phyloP scores from a whole-genome alignment of 2,329 filamentous ascomycete genomes.

The Diplodia mutila region DNA sequence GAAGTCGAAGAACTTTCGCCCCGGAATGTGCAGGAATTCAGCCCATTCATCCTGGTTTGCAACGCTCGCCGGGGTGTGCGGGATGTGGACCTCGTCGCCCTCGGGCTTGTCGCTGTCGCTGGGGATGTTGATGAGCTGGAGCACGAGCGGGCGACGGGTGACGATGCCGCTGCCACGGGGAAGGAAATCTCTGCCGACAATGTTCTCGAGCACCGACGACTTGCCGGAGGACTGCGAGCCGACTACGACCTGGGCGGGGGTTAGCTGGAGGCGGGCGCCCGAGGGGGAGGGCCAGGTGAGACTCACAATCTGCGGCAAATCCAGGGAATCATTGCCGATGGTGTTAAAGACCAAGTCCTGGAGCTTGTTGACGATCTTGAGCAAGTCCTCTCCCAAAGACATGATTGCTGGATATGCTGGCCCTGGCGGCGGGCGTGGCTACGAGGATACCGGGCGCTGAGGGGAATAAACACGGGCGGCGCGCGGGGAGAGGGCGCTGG shows the following conservation, averaged over 20 bases:
- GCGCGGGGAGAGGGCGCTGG: conserved; percentile 23
- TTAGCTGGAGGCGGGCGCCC: conserved; percentile 28
- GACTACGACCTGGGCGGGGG: conserved; percentile 77
- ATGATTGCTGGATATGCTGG: conserved; percentile 64
- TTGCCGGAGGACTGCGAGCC: conserved; percentile 98
- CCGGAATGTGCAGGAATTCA: conserved; percentile 94
- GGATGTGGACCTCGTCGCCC: conserved; percentile 66
- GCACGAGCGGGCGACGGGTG: conserved; percentile 88
- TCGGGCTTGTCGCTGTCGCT: conserved; percentile 69
- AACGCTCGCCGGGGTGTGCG: conserved; percentile 77
- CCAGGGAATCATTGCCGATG: conserved; percentile 96
- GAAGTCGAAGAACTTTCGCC: conserved; percentile 88
- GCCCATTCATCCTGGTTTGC: conserved; percentile 76
- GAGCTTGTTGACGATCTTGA: conserved; percentile 95
- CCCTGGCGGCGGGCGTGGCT: conserved; percentile 7
- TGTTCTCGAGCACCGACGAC: conserved; percentile 97
- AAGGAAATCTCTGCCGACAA: conserved; percentile 95
- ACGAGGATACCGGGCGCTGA: neutral
- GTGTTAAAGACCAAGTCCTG: conserved; percentile 99
- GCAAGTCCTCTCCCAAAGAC: conserved; percentile 91
- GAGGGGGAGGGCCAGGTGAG: conserved; percentile 46
- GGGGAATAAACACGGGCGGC: conserved; percentile 16
- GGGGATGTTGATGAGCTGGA: conserved; percentile 97
- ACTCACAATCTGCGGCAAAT: conserved; percentile 98
- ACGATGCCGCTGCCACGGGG: conserved; percentile 96